phyloP scores from a whole-genome alignment of 2,329 filamentous ascomycete species.

The Cytospora piceicola region DNA sequence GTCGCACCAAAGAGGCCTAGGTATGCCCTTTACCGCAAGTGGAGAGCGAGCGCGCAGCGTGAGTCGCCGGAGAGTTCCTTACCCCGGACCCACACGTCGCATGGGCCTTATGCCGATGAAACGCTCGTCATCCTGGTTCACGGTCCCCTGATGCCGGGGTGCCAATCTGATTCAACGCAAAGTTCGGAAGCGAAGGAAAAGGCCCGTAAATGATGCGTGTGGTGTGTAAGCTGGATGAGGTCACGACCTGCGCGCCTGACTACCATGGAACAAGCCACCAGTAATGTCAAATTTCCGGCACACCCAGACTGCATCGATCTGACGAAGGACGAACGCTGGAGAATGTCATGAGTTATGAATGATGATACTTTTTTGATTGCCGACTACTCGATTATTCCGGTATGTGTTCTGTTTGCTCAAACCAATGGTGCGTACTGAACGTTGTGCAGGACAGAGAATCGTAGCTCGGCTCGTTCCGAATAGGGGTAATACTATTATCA shows the following conservation, averaged over 20 bases:
- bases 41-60: slow-evolving; percentile 10
- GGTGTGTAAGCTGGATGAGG: neutral
- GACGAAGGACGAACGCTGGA: too few species aligned
- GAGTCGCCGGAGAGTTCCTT: slow-evolving; percentile 6
- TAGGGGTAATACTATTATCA: too few species aligned
- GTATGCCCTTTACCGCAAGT: slow-evolving; percentile 7
- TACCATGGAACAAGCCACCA: neutral
- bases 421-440: neutral
- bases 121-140: neutral
- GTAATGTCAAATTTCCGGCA: neutral
- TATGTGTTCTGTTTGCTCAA: neutral
- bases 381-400: too few species aligned
- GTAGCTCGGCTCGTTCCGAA: too few species aligned
- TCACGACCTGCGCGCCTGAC: neutral
- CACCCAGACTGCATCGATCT: too few species aligned
- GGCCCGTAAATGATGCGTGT: neutral
- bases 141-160: neutral
- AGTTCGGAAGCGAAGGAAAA: neutral
- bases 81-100: slow-evolving; percentile 24
- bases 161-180: neutral
- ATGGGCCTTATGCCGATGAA: neutral
- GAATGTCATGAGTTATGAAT: neutral
- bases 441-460: neutral
- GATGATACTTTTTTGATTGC: neutral
- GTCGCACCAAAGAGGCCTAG: neutral